Percentiles rank a stretch among this genome's conserved stretches.
These are phyloP conservation scores for Chimonanthus salicifolius DNA, from an alignment of 164 flowering plant species.

Conservation along the genomic window DNA sequence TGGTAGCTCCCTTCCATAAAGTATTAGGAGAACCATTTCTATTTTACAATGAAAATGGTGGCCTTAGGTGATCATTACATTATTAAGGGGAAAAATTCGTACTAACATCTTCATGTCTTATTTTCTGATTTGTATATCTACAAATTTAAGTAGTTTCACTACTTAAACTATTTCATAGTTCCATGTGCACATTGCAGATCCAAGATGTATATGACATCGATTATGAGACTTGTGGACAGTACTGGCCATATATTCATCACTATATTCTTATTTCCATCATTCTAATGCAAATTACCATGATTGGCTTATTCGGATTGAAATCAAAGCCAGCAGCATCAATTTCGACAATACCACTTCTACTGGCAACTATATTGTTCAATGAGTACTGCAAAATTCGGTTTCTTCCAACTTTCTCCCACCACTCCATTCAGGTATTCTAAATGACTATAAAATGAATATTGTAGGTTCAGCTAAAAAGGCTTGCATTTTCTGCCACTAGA, in stretches of 20 bases:
- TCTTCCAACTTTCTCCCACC: constrained; percentile 55
- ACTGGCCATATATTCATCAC: constrained; percentile 79
- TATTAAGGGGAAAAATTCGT: no score
- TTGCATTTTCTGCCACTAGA: no score
- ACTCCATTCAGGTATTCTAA: constrained; percentile 54
- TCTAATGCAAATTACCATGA: constrained; percentile 84
- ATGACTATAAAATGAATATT: background rate
- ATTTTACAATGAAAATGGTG: no score
- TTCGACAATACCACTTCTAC: constrained; percentile 59
- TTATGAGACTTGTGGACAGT: constrained; percentile 75
- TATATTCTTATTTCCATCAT: constrained; percentile 49
- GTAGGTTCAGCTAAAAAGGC: background rate
- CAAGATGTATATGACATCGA: constrained; percentile 63
- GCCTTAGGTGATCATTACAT: no score
- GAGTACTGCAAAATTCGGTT: constrained; percentile 87
- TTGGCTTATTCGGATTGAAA: constrained; percentile 84
- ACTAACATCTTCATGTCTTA: no score
- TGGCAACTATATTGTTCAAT: constrained; percentile 58
- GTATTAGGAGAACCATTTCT: no score
- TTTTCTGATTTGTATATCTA: no score
- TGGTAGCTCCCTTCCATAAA: no score
- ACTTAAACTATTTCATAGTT: background rate
- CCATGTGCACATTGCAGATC: constrained; percentile 44
- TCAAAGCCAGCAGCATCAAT: constrained; percentile 71
- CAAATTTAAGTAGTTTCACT: no score